Base-by-base conservation (phyloP, 306 rosid genomes). In the Quercus engelmannii region DNA sequence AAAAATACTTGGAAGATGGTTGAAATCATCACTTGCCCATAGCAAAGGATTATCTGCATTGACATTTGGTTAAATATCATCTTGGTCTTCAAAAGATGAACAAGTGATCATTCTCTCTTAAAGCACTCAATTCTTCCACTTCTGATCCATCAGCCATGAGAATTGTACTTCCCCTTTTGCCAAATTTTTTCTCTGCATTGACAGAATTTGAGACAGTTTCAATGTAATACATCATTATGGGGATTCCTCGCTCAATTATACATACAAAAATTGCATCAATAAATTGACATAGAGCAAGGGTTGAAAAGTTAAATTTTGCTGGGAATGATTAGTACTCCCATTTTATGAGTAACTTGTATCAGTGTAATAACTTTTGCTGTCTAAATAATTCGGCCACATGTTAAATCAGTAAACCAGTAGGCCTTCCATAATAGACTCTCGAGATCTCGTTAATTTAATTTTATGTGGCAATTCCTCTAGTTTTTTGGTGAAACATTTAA, bases 101-200 rank as follows among this genome's bases (percentile, higher is more conserved):
- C 70, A 95, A 79, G 59, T 79, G 90, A 35, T 90, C 98, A 20
- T 91, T 82, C 71, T 94, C 97, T 86, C 97, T 84, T 80, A 92
- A 78, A 56, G 85, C 88, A 63, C 79, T 73, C 80, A 95, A 55
- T 65, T 90, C 91, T 80, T 95, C 94, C 55, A 92, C 91, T 85
- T 78, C 89, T 46, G 97, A 87, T 81, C 93, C 88, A 43, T 92
- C 93, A 7, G 85, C 89, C 97, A 91, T 88, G 52, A 90, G 76
- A 79, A 92, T 79, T 55, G 63, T 88, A 90, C 90, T 83, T 83
- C 92, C 91, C 79, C 88, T 78, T 88, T 86, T 85, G 13, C 89
- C 92, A 31, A 92, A 86, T 79, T 83, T 92, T 76, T 77, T 88
- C 92, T 90, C 97, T 94, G 93, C 89, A 61, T 64, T 55, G 69